Conservation (phyloP, 2,329 filamentous ascomycete genomes). For the Anthostomella pinea region DNA sequence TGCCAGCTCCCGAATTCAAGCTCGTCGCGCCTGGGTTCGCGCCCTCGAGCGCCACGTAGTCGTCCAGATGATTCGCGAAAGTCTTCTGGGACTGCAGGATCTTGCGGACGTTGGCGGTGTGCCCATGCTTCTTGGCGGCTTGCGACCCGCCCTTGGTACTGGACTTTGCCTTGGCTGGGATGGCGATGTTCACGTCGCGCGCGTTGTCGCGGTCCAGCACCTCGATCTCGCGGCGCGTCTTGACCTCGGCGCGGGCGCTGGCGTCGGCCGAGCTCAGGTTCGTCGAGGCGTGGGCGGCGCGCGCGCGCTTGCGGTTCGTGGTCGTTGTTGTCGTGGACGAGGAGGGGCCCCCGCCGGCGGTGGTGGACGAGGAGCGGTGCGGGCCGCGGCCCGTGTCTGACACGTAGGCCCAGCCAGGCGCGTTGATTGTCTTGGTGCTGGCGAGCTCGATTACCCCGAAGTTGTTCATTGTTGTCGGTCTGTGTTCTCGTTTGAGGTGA, state of each 20-base stretch:
- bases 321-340: constrained; percentile 13
- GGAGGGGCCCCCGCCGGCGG: no score
- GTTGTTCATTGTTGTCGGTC: constrained; percentile 51
- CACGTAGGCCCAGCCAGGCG: constrained; percentile 91
- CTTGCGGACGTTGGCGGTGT: constrained; percentile 69
- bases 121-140: constrained; percentile 51
- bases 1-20: no score
- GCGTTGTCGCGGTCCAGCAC: constrained; percentile 79
- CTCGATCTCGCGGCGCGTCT: constrained; percentile 76
- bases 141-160: constrained; percentile 34
- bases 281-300: constrained; percentile 52
- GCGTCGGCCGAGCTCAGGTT: constrained; percentile 60
- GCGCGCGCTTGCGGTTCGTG: constrained; percentile 67
- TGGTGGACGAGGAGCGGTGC: constrained; percentile 45
- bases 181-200: constrained; percentile 67
- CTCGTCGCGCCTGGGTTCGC: constrained; percentile 19
- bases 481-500: not conserved
- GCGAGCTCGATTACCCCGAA: constrained; percentile 83
- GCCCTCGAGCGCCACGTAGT: constrained; percentile 65
- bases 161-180: constrained; percentile 55
- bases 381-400: constrained; percentile 61
- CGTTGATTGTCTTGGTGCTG: constrained; percentile 62
- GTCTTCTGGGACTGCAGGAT: constrained; percentile 80
- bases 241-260: constrained; percentile 77
- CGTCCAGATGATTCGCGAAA: constrained; percentile 78